Conservation (phyloP, 2,329 filamentous ascomycete species). For the Hypoxylon sp. region DNA sequence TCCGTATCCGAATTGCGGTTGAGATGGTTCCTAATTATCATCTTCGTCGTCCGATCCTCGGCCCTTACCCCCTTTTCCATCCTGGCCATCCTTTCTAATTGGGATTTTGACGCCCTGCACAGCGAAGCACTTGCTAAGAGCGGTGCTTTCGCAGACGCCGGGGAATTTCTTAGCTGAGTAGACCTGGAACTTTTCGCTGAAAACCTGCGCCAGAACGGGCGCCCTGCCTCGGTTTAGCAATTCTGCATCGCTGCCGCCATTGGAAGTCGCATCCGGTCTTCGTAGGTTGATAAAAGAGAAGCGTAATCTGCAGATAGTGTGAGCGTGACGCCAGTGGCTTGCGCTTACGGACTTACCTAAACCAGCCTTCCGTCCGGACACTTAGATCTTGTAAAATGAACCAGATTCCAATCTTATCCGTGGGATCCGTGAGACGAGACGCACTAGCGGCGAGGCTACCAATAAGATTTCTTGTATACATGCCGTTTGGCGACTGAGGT, state of each 20-base stretch:
- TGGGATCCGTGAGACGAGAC: conserved; percentile 82
- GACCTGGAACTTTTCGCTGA: conserved; percentile 91
- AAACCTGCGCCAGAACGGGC: conserved; percentile 86
- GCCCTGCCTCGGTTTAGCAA: conserved; percentile 81
- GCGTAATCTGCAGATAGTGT: conserved; percentile 63
- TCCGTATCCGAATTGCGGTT: conserved; percentile 11
- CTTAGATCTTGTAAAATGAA: conserved; percentile 97
- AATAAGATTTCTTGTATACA: conserved; percentile 96
- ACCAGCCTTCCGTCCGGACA: conserved; percentile 91
- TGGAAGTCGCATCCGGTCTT: conserved; percentile 58
- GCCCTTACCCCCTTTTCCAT: conserved; percentile 63
- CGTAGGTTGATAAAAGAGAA: conserved; percentile 90
- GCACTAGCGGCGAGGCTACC: conserved; percentile 92
- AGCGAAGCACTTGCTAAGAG: conserved; percentile 92
- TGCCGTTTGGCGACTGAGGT: conserved; percentile 74
- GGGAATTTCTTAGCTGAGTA: conserved; percentile 99
- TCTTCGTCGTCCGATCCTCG: conserved; percentile 65
- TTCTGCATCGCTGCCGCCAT: conserved; percentile 58
- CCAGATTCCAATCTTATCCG: conserved; percentile 91
- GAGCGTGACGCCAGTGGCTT: conserved; percentile 21
- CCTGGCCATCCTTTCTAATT: conserved; percentile 85
- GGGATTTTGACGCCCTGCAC: conserved; percentile 96
- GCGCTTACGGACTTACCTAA: conserved; percentile 74
- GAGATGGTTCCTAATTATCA: conserved; percentile 54
- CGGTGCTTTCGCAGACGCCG: conserved; percentile 93